Conservation (phyloP, 306 rosid species). For the Corylus americana region DNA sequence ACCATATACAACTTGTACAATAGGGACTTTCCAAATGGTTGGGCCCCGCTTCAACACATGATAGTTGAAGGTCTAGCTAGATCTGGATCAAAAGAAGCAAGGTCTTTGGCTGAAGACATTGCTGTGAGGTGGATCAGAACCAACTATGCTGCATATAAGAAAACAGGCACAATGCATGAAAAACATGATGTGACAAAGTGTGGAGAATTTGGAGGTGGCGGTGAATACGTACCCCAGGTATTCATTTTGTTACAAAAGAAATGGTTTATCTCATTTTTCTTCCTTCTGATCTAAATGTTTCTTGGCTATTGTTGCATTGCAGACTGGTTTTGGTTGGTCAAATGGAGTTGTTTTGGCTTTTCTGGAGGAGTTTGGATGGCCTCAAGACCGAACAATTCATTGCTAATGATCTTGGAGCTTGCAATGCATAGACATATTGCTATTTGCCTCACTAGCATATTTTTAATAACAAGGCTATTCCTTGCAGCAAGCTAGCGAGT, state of each 20-base stretch:
- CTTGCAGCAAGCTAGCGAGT: not conserved
- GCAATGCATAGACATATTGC: not conserved
- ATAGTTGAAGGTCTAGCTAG: slow-evolving; percentile 80
- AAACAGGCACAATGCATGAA: slow-evolving; percentile 79
- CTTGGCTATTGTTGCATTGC: slow-evolving; percentile 28
- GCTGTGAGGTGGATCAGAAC: slow-evolving; percentile 79
- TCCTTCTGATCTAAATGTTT: no score
- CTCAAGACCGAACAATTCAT: slow-evolving; percentile 54
- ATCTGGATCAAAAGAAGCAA: slow-evolving; percentile 74
- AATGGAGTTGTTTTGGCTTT: slow-evolving; percentile 90
- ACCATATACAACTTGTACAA: slow-evolving; percentile 13
- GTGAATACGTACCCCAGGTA: slow-evolving; percentile 84
- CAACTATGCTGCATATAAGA: slow-evolving; percentile 68
- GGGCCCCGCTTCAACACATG: slow-evolving; percentile 97
- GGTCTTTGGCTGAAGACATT: slow-evolving; percentile 67
- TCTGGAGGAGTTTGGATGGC: slow-evolving; percentile 98
- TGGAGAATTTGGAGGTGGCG: slow-evolving; percentile 86
- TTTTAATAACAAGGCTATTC: not conserved
- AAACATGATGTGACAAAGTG: slow-evolving; percentile 69
- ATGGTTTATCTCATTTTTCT: no score
- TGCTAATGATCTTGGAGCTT: slow-evolving; percentile 36
- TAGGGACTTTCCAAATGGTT: slow-evolving; percentile 98
- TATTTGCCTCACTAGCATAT: not conserved
- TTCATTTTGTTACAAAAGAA: not conserved
- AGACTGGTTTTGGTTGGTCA: slow-evolving; percentile 99